Base-by-base conservation (phyloP, 31 red algal genomes). In the Asparagopsis taxiformis region DNA sequence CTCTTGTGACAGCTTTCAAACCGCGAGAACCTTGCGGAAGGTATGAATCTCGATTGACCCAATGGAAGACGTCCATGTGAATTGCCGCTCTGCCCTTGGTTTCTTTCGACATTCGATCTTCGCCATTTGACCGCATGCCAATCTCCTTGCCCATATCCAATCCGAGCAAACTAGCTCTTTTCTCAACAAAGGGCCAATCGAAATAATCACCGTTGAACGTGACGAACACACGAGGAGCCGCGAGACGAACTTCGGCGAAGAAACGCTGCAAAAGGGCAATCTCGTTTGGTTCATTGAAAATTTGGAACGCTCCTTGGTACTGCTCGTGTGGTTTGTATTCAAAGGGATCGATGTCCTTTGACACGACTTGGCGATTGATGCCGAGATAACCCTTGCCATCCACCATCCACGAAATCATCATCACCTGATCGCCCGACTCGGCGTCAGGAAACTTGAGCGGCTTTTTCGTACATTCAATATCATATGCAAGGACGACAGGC, bases 391-490 rank as follows among this genome's bases (percentile, higher is more conserved):
- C 96, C 34, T 82, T 77, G 53, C 91, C 91, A 44, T 99, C 96
- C 20, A 92, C 68, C 96, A 99, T 89, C 96, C 96, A 99, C 22
- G 96, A 99, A 25, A 99, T 99, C 96, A 99, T 99, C 87, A 95
- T 92, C 32, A 99, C 84, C 32, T 95, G 61, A 59, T 99, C 96
- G 1, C 89, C 90, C 3, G 67, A 57, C 50, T 91, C 79, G 8
- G 96, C 87, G 51, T 99, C 91, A 33, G 96, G 91, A 60, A 99
- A 99, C 41, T 95, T 94, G 55, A 99, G 77, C 3, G 96, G 96
- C 61, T 90, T 77, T 64, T 99, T 99, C 17, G 96, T 95, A 71
- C 83, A 90, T 55, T 99, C 96, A 53, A 99, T 99, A 61, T 99
- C 96, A 63, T 78, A 99, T 6, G 96, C 96, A 3, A 94, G 67